Evolutionary conservation across 78 protist species (phyloP), one percentile per base, ranked within the genome.

Genomic region (Salpingoeca rosetta): DNA sequence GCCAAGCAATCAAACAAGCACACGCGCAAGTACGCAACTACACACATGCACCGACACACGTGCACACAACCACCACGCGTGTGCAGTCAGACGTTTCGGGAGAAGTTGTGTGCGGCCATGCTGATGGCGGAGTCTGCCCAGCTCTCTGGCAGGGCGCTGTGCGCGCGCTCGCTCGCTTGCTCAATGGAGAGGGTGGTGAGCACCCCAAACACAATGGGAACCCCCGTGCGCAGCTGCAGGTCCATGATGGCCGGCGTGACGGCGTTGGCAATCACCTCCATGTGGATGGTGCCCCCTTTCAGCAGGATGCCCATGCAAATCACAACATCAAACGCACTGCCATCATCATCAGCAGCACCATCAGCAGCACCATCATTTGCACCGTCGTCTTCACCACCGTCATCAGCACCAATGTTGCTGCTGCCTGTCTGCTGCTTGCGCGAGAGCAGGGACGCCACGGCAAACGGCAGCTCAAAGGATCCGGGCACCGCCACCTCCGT

Each of bases 391-490:
- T n/a, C n/a, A n/a, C n/a, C n/a, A n/a, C n/a, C n/a, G n/a, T n/a
- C n/a, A n/a, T n/a, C n/a, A n/a, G 40, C 35, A 72, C 37, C 56
- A 2, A 43, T 75, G n/a, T n/a, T n/a, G n/a, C n/a, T n/a, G n/a
- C n/a, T n/a, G n/a, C n/a, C n/a, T n/a, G n/a, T n/a, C n/a, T n/a
- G n/a, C n/a, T n/a, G n/a, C n/a, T n/a, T n/a, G n/a, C n/a, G n/a
- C n/a, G n/a, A 0, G 17, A 38, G 11, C 81, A 86, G 78, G 44
- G 65, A 31, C 81, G 85, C 37, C 45, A 91, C 89, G 27, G 82
- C 93, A 25, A 80, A 86, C 42, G 93, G 90, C n/a, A 91, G 89
- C 86, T 91, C 93, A 40, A 36, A 91, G 35, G 93, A 84, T 0
- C 93, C 93, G 26, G 91, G 86, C 40, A 91, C 93, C 84, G n/a